These are phyloP conservation scores for Fusarium continuum DNA, from an alignment of 2,329 filamentous ascomycete species.

Conservation along the genomic window DNA sequence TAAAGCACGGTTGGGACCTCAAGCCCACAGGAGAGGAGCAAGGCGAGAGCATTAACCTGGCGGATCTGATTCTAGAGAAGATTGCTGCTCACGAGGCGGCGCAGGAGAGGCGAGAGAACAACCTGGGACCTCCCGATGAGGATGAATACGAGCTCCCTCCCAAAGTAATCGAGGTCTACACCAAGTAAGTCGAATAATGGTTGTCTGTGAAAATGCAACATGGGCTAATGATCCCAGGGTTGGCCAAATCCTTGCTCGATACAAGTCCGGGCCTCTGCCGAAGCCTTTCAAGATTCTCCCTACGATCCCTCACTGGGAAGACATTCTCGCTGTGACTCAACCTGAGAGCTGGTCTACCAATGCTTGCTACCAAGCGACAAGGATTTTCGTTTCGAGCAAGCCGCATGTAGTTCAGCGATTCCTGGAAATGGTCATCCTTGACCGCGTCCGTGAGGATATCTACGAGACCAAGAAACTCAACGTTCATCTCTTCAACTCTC, in stretches of 20 bases:
- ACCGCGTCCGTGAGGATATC: constrained; percentile 92
- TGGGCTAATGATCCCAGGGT: constrained; percentile 62
- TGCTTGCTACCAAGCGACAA: constrained; percentile 84
- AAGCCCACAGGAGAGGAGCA: constrained; percentile 58
- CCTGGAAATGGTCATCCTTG: constrained; percentile 85
- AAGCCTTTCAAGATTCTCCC: constrained; percentile 98
- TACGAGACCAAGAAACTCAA: constrained; percentile 94
- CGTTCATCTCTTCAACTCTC: constrained; percentile 89
- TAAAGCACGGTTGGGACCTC: constrained; percentile 70
- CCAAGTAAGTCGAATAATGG: constrained; percentile 66
- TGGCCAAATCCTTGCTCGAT: constrained; percentile 86
- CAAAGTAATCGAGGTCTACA: constrained; percentile 94
- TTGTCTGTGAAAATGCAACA: too few species aligned
- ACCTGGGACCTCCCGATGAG: constrained; percentile 71
- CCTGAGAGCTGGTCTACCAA: constrained; percentile 81
- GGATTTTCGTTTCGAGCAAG: constrained; percentile 89
- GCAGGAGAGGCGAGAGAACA: constrained; percentile 54
- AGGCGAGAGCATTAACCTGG: constrained; percentile 76
- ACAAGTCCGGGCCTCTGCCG: constrained; percentile 94
- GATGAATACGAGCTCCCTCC: constrained; percentile 87
- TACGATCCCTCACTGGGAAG: constrained; percentile 89
- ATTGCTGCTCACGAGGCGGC: constrained; percentile 90
- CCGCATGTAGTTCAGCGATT: constrained; percentile 84
- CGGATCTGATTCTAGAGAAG: constrained; percentile 92
- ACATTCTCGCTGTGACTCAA: constrained; percentile 83